Evolutionary conservation across 2,329 filamentous ascomycete species (phyloP).

Genomic region (Pezicula carpinea): DNA sequence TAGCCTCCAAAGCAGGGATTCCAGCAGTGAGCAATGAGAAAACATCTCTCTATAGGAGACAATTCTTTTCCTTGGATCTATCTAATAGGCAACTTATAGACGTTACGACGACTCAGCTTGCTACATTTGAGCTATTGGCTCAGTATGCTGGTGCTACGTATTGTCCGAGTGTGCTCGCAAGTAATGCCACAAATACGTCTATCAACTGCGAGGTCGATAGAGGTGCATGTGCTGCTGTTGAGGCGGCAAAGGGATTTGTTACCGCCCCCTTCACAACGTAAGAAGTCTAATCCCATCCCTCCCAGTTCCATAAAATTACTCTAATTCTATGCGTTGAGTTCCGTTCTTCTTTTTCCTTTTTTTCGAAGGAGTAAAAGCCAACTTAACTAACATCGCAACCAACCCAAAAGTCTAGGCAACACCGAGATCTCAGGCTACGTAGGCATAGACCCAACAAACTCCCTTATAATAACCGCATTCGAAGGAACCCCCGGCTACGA

Average conservation of each 20-base stretch:
- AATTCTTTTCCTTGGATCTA: too few species aligned
- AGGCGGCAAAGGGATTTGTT: conserved; percentile 11
- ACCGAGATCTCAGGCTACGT: conserved; percentile 16
- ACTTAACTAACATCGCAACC: too few species aligned
- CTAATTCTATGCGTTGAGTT: background rate
- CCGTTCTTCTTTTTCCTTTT: too few species aligned
- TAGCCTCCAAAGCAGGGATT: too few species aligned
- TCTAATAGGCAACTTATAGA: too few species aligned
- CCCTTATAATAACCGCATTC: conserved; percentile 19
- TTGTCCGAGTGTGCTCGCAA: conserved; percentile 18
- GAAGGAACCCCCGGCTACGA: conserved; percentile 8
- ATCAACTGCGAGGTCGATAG: conserved; percentile 13
- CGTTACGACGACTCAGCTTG: conserved; percentile 6
- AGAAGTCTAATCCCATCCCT: background rate
- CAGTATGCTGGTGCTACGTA: conserved; percentile 23
- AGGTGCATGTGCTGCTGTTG: conserved; percentile 14
- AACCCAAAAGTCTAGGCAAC: too few species aligned
- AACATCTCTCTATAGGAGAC: too few species aligned
- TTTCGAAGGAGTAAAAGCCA: too few species aligned
- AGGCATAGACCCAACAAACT: conserved; percentile 14
- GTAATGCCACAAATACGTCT: background rate
- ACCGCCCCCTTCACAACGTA: conserved; percentile 5
- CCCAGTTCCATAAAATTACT: background rate
- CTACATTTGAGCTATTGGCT: conserved; percentile 14
- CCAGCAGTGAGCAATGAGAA: too few species aligned